phyloP scores from a whole-genome alignment of 768 basidiomycete genomes.

The Ramaria rubella region DNA sequence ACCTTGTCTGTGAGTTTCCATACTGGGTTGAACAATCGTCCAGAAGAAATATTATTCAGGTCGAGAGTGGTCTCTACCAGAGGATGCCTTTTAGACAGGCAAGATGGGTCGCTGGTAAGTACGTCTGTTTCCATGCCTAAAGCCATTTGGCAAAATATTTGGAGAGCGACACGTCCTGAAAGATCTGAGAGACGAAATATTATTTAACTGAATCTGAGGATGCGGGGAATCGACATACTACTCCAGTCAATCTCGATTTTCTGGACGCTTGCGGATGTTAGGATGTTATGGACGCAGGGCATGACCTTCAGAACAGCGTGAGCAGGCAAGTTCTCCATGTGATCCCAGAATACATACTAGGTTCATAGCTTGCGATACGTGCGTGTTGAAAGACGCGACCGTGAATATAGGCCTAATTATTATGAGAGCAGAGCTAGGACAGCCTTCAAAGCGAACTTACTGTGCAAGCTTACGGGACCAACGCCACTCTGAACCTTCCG shows the following conservation, averaged over 20 bases:
- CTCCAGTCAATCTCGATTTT: background rate
- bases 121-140: background rate
- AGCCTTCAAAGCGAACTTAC: background rate
- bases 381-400: background rate
- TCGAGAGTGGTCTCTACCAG: background rate
- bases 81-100: background rate
- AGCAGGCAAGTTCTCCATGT: background rate
- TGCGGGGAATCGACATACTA: background rate
- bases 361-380: background rate
- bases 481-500: background rate
- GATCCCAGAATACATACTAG: background rate
- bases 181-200: background rate
- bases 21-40: background rate
- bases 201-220: background rate
- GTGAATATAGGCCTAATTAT: background rate
- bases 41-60: background rate
- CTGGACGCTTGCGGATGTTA: background rate
- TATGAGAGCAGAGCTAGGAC: background rate
- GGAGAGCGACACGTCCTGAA: background rate
- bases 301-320: background rate
- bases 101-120: background rate
- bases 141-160: background rate
- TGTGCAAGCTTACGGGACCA: background rate
- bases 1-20: background rate
- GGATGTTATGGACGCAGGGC: background rate